Evolutionary conservation across 1,284 basidiomycete genomes (phyloP).

Genomic region (Heliocybe sulcata): DNA sequence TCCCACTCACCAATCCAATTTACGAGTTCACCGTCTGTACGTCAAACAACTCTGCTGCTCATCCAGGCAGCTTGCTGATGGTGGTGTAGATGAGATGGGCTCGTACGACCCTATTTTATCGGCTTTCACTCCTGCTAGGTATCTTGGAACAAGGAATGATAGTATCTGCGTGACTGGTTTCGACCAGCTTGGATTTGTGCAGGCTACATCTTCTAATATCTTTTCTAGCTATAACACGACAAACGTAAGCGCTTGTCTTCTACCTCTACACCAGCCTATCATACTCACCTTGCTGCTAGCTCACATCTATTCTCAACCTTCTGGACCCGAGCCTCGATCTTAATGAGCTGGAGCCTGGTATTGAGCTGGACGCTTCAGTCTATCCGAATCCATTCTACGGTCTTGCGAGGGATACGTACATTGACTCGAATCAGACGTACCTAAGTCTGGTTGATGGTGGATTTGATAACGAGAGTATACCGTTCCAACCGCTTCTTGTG

Average conservation of each 20-base stretch:
- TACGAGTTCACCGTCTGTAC: conserved; percentile 22
- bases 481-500: conserved; percentile 57
- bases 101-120: conserved; percentile 62
- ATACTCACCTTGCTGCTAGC: conserved; percentile 19
- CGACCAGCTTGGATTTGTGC: conserved; percentile 59
- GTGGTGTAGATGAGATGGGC: not conserved
- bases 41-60: not conserved
- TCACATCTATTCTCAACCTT: conserved; percentile 34
- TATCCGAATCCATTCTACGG: conserved; percentile 39
- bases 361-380: not conserved
- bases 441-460: conserved; percentile 49
- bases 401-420: conserved; percentile 28
- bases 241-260: conserved; percentile 31
- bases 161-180: conserved; percentile 57
- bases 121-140: conserved; percentile 50
- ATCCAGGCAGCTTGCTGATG: no score
- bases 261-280: not conserved
- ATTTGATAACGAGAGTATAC: conserved; percentile 57
- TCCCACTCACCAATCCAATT: conserved; percentile 30
- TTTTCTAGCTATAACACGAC: conserved; percentile 48
- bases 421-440: conserved; percentile 42
- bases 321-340: conserved; percentile 41
- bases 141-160: conserved; percentile 47
- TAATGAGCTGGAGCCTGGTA: conserved; percentile 8
- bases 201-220: conserved; percentile 33